Evolutionary conservation across 352 stramenopile genomes (phyloP), one percentile per base, ranked within the genome.

Genomic region (Pythium vanterpoolii): DNA sequence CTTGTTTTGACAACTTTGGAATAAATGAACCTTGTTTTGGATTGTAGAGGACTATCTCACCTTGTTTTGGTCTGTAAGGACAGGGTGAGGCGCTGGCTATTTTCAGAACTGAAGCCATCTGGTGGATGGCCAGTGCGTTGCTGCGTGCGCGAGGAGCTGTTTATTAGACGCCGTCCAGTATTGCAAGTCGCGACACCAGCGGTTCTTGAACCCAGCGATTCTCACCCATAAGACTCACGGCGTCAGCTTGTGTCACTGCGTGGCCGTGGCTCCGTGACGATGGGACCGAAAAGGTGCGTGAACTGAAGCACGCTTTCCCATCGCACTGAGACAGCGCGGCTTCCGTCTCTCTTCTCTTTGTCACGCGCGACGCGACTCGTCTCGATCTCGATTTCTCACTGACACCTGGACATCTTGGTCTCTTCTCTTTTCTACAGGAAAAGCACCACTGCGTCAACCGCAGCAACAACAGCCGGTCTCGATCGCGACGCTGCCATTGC

Each of bases 401-500:
- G 44, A 50, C 44, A 13, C 5, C 34, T 18, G 14, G 10, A 47
- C 40, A 10, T 14, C 24, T 11, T 48, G 42, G 8, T 48, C 42
- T 21, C 19, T 33, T 24, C 38, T 49, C 4, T 34, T 31, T 48
- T 18, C 73, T 38, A 40, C 61, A 72, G 48, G 23, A 80, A 76
- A 57, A 76, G 19, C 47, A 56, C 54, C 18, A 31, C 19, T 16
- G 28, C 46, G 46, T 50, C 40, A 6, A 39, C 49, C 21, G 57
- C 23, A 21, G 47, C 47, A 21, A 28, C 45, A 16, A 6, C 18
- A 14, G 39, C 38, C 8, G 36, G 36, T 3, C 46, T 68, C 10
- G 60, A 63, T 23, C 52, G 60, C 3, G 76, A 80, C 62, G 79
- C 76, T 10, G 69, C 69, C 26, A 86, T 89, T 60, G 76, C 79